These are phyloP conservation scores for Boletus subcaerulescens DNA, from an alignment of 768 basidiomycete species.

Conservation along the genomic window DNA sequence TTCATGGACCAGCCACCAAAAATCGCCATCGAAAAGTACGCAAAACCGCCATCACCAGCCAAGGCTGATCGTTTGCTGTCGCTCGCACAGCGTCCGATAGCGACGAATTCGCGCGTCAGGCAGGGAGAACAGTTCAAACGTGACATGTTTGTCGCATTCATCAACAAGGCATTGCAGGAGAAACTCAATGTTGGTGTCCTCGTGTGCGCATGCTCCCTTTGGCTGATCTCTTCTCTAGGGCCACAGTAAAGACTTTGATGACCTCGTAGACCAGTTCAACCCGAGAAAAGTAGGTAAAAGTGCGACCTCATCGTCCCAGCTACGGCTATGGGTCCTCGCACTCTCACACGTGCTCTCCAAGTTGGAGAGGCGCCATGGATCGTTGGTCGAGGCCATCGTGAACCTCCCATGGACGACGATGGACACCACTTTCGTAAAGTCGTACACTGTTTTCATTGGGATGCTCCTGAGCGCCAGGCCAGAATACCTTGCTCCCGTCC, in stretches of 20 bases:
- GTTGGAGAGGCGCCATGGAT: conserved; percentile 74
- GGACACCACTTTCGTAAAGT: conserved; percentile 80
- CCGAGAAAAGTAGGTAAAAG: conserved; percentile 38
- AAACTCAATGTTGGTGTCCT: conserved; percentile 57
- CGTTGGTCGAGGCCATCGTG: conserved; percentile 84
- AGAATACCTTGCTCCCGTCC: conserved; percentile 84
- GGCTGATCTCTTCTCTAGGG: conserved; percentile 48
- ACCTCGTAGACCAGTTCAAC: conserved; percentile 86
- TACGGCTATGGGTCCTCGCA: conserved; percentile 80
- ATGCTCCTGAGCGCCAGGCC: conserved; percentile 90
- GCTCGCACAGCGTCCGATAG: conserved; percentile 53
- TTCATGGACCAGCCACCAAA: conserved; percentile 44
- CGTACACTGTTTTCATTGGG: conserved; percentile 85
- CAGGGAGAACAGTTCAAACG: conserved; percentile 73
- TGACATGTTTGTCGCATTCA: conserved; percentile 82
- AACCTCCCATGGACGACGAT: conserved; percentile 91
- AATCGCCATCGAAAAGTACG: conserved; percentile 42
- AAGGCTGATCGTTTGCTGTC: conserved; percentile 20
- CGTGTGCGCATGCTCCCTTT: conserved; percentile 6
- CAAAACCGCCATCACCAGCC: conserved; percentile 37
- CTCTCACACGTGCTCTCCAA: conserved; percentile 91
- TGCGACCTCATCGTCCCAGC: conserved; percentile 43
- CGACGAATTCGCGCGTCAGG: conserved; percentile 75
- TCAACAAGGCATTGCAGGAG: conserved; percentile 76
- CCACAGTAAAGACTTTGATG: conserved; percentile 72